Conservation (phyloP, 352 stramenopile species). For the Lagenidium sp. region DNA sequence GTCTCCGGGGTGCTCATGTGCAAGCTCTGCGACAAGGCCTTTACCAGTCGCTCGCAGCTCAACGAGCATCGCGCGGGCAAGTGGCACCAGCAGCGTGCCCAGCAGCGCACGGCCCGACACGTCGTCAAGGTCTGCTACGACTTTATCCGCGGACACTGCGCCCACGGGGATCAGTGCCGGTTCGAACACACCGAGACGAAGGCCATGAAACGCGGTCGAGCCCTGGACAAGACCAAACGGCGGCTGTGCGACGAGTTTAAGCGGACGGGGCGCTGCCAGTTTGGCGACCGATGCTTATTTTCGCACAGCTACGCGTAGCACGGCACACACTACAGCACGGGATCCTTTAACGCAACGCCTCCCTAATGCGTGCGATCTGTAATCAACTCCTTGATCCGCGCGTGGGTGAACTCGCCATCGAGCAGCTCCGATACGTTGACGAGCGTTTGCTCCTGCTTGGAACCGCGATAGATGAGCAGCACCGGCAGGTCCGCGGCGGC, state of each 20-base stretch:
- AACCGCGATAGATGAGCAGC: conserved; percentile 50
- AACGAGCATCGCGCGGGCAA: conserved; percentile 72
- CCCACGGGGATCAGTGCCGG: conserved; percentile 48
- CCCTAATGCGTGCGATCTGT: background rate
- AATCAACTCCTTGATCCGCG: conserved; percentile 17
- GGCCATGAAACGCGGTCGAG: conserved; percentile 40
- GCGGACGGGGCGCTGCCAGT: conserved; percentile 38
- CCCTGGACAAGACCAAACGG: conserved; percentile 42
- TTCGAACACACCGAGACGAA: conserved; percentile 71
- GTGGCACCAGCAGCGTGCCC: conserved; percentile 70
- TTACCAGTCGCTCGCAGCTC: conserved; percentile 66
- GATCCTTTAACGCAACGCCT: too few relatives aligned
- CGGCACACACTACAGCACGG: too few relatives aligned
- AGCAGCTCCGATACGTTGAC: conserved; percentile 47
- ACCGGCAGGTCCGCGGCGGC: conserved; percentile 53
- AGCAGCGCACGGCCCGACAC: conserved; percentile 58
- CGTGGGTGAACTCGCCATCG: conserved; percentile 54
- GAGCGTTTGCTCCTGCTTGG: conserved; percentile 43
- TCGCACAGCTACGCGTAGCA: conserved; percentile 41
- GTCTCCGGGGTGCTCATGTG: conserved; percentile 31
- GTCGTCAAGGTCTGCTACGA: conserved; percentile 77
- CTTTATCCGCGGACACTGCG: conserved; percentile 68
- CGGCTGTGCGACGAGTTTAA: conserved; percentile 47
- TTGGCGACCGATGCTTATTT: conserved; percentile 71
- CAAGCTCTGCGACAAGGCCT: conserved; percentile 63